Base-by-base conservation (phyloP, 129 eudicot genomes). In the Flaveria linearis region DNA sequence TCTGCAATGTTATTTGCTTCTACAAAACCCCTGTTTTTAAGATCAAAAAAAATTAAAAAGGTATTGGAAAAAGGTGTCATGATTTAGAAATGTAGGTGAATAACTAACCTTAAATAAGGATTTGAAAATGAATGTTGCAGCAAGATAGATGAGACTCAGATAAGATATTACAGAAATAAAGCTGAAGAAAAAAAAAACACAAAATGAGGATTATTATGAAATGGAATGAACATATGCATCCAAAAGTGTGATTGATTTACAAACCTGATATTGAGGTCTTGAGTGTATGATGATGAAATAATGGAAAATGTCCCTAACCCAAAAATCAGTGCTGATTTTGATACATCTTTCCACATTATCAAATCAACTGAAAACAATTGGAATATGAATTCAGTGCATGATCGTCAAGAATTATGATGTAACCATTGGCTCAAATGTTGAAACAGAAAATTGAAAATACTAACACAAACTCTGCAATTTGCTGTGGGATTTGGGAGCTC, bases 341-440 rank as follows among this genome's bases (percentile, higher is more conserved):
- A 88, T 77, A 68, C 88, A 79, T 93, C 95, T 65, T 70, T 90
- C 98, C 98, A 93, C 97, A 93, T 90, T 18, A 93, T 83, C 55
- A 93, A 75, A 77, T 93, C 98, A 80, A 84, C 98, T 93, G 95
- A 76, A 67, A 74, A 53, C 69, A 69, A 69, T 47, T 25, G 26
- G 12, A 33, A 84, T 11, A 18, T 25, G 49, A 53, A 53, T 17
- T 12, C 10, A 60, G 41, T 74, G 42, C 30, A 45, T 60, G 28
- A 47, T 33, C 13, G 70, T 78, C 79, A 47, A 49, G 68, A 60
- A 62, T 62, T 57, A 28, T 15, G 42, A 14, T 46, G 25, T 45
- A 16, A 52, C 23, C 39, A 72, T 18, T 15, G 11, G 17, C 36
- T 17, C 45, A 30, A 17, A 36, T 36, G 41, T 36, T 4, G 7